phyloP scores from a whole-genome alignment of 352 stramenopile species.

The Hyaloperonospora brassicae region DNA sequence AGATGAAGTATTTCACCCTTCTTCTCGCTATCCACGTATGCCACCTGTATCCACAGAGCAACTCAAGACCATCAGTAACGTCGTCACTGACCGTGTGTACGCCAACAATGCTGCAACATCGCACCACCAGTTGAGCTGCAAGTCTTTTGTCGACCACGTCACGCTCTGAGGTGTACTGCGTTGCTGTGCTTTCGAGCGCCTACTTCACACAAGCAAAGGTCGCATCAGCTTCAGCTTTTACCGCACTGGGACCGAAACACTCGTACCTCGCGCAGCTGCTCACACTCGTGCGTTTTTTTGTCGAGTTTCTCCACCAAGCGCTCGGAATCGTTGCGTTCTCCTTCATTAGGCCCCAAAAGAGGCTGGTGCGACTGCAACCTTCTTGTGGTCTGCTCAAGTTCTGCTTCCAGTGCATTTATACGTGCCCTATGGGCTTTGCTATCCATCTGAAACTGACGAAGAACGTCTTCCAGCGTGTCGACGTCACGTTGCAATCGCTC shows the following conservation, averaged over 20 bases:
- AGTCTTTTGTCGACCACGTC: constrained; percentile 66
- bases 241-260: background rate
- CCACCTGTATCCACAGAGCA: constrained; percentile 26
- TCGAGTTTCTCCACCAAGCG: constrained; percentile 44
- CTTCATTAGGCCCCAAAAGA: constrained; percentile 2
- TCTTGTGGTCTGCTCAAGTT: constrained; percentile 26
- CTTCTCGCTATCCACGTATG: constrained; percentile 64
- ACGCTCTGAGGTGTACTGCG: constrained; percentile 43
- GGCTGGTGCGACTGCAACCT: constrained; percentile 16
- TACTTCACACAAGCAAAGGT: constrained; percentile 7
- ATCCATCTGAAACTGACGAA: constrained; percentile 57
- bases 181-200: constrained; percentile 52
- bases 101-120: background rate
- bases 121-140: constrained; percentile 59
- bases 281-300: constrained; percentile 61
- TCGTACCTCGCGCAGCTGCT: constrained; percentile 56
- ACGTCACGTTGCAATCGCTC: constrained; percentile 45
- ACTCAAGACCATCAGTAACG: background rate
- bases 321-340: constrained; percentile 37
- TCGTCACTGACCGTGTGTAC: background rate
- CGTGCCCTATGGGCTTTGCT: constrained; percentile 45
- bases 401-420: constrained; percentile 40
- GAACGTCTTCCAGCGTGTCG: constrained; percentile 47
- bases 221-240: background rate
- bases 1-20: constrained; percentile 63